These are phyloP conservation scores for Noccaea bulbosa DNA, from an alignment of 345 rosid species.

Conservation along the genomic window DNA sequence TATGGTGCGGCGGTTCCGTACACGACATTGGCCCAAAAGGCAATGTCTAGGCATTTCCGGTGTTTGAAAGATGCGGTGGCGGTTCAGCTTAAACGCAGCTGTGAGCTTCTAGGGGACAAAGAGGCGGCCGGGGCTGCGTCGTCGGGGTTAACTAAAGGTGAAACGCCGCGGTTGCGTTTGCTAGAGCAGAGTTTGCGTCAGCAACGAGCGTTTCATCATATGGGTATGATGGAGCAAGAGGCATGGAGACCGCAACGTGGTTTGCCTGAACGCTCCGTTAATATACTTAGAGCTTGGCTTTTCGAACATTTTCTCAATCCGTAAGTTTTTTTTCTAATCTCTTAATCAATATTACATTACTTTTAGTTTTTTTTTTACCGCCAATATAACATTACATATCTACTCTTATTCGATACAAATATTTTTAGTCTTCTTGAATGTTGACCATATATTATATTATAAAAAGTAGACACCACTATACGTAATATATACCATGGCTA, in stretches of 20 bases:
- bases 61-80: slow-evolving; percentile 85
- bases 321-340: slow-evolving; percentile 51
- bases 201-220: slow-evolving; percentile 91
- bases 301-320: slow-evolving; percentile 98
- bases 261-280: slow-evolving; percentile 91
- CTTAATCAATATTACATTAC: not conserved
- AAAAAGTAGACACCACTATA: not conserved
- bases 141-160: slow-evolving; percentile 80
- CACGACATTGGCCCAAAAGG: slow-evolving; percentile 90
- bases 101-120: slow-evolving; percentile 82
- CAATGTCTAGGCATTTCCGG: slow-evolving; percentile 98
- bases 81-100: slow-evolving; percentile 72
- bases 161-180: slow-evolving; percentile 81
- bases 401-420: slow-evolving; percentile 9
- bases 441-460: not conserved
- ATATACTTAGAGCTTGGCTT: slow-evolving; percentile 95
- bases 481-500: not conserved
- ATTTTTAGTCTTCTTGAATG: not conserved
- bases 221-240: slow-evolving; percentile 92
- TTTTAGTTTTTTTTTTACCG: too few species aligned
- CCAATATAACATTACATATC: slow-evolving; percentile 6
- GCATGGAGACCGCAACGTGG: slow-evolving; percentile 99
- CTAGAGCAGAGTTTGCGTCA: slow-evolving; percentile 89
- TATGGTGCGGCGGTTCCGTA: slow-evolving; percentile 75
- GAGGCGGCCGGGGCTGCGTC: slow-evolving; percentile 63